Conservation (phyloP, 768 basidiomycete genomes). For the Chalciporus piperatus region DNA sequence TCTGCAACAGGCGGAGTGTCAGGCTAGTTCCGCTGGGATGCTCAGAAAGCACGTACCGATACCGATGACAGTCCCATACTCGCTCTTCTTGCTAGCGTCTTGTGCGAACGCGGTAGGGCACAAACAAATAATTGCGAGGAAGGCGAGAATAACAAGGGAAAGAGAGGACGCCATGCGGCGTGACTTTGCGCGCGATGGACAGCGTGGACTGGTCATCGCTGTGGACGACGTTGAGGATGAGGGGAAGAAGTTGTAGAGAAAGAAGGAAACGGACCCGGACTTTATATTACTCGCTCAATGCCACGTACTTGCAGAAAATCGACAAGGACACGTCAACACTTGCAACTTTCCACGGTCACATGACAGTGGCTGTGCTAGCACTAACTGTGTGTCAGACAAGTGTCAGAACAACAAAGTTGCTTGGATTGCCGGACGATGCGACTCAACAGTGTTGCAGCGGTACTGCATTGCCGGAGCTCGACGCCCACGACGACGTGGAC, state of each 20-base stretch:
- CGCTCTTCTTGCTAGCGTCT: constrained; percentile 49
- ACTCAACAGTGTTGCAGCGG: too few species aligned
- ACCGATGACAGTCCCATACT: constrained; percentile 93
- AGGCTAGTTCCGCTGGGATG: accelerated
- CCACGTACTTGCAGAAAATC: constrained; percentile 26
- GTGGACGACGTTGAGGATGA: constrained; percentile 14
- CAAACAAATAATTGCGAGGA: constrained; percentile 71
- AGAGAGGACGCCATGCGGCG: constrained; percentile 55
- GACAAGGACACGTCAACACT: constrained; percentile 31
- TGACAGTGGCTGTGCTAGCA: constrained; percentile 1
- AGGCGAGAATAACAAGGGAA: constrained; percentile 55
- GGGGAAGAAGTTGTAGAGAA: constrained; percentile 8
- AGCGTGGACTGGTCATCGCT: constrained; percentile 30
- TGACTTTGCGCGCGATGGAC: constrained; percentile 58
- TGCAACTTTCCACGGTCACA: constrained; percentile 27
- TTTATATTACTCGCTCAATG: constrained; percentile 23
- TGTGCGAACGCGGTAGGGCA: constrained; percentile 67
- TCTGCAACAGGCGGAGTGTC: constrained; percentile 42
- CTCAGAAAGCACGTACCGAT: constrained; percentile 55
- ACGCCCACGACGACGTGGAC: too few species aligned
- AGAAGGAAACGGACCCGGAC: not conserved
- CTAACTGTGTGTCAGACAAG: too few species aligned
- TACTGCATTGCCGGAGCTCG: too few species aligned
- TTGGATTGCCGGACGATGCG: too few species aligned
- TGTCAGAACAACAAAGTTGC: too few species aligned